Evolutionary conservation across 2,329 filamentous ascomycete genomes (phyloP).

Genomic region (Metarhizium robertsii): DNA sequence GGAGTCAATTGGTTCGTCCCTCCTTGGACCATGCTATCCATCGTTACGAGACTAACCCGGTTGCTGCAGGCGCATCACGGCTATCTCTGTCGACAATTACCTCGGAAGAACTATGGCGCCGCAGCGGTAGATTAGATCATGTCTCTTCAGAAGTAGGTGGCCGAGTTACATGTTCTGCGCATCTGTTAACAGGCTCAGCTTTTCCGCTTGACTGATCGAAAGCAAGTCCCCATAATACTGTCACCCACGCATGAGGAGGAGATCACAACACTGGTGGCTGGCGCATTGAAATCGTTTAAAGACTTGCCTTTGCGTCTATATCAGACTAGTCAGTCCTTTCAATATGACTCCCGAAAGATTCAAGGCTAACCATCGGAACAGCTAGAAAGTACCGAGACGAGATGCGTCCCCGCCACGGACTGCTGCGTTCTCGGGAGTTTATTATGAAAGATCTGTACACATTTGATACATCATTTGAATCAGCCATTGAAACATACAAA

Average conservation of each 20-base stretch:
- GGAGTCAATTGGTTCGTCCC: slow-evolving; percentile 52
- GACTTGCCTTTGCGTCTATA: slow-evolving; percentile 80
- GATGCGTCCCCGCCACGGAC: slow-evolving; percentile 74
- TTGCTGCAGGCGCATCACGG: slow-evolving; percentile 60
- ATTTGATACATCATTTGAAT: slow-evolving; percentile 61
- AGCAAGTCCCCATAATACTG: slow-evolving; percentile 63
- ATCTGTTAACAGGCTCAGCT: slow-evolving; percentile 43
- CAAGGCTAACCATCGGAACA: slow-evolving; percentile 19
- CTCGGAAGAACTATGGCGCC: slow-evolving; percentile 73
- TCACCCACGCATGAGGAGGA: slow-evolving; percentile 96
- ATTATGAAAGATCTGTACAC: slow-evolving; percentile 98
- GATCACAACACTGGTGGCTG: slow-evolving; percentile 72
- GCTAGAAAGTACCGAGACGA: slow-evolving; percentile 94
- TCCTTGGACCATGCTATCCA: neutral
- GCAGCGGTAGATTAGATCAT: slow-evolving; percentile 69
- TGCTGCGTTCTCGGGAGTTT: slow-evolving; percentile 84
- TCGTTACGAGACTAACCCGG: neutral
- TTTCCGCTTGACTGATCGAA: slow-evolving; percentile 73
- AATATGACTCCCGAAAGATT: neutral
- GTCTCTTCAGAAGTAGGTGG: slow-evolving; percentile 58
- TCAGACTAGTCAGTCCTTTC: slow-evolving; percentile 59
- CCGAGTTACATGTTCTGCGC: neutral
- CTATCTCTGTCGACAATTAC: slow-evolving; percentile 78
- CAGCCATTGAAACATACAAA: slow-evolving; percentile 74
- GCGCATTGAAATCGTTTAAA: slow-evolving; percentile 70